Conservation (phyloP, 306 rosid genomes). For the Alnus rubra region DNA sequence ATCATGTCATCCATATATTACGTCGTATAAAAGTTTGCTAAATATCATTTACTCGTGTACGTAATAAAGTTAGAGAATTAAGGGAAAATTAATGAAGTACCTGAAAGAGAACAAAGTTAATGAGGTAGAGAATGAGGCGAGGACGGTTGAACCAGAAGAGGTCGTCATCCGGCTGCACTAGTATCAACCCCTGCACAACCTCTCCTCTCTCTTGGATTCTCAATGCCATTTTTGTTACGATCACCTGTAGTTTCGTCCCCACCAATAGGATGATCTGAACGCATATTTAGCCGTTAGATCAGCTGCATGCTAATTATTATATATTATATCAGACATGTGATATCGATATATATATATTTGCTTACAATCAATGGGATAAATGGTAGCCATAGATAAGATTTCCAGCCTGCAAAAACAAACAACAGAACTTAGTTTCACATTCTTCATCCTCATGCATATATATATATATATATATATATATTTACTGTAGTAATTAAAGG, state of each 20-base stretch:
- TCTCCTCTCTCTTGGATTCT: constrained; percentile 72
- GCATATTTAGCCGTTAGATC: constrained; percentile 2
- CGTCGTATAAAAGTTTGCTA: too few species aligned
- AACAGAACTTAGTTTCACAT: not conserved
- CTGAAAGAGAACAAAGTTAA: constrained; percentile 89
- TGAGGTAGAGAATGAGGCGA: constrained; percentile 65
- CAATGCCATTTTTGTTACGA: constrained; percentile 86
- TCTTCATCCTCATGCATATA: not conserved
- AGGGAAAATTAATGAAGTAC: constrained; percentile 22
- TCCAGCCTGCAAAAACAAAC: constrained; percentile 59
- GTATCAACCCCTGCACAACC: constrained; percentile 74
- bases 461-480: too few species aligned
- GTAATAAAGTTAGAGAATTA: too few species aligned
- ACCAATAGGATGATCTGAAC: constrained; percentile 68
- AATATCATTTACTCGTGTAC: too few species aligned
- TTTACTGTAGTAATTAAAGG: not conserved
- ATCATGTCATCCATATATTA: too few species aligned
- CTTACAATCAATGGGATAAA: constrained; percentile 86
- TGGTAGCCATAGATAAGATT: constrained; percentile 78
- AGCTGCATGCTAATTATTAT: not conserved
- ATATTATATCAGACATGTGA: not conserved
- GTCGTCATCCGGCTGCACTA: constrained; percentile 78
- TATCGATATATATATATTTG: not conserved
- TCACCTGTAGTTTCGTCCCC: constrained; percentile 84
- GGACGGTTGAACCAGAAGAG: constrained; percentile 88